A percentile compares a stretch with the other conserved stretches of the same genome.
Conservation (phyloP, 176 grass and related monocot species). For the Lolium rigidum region DNA sequence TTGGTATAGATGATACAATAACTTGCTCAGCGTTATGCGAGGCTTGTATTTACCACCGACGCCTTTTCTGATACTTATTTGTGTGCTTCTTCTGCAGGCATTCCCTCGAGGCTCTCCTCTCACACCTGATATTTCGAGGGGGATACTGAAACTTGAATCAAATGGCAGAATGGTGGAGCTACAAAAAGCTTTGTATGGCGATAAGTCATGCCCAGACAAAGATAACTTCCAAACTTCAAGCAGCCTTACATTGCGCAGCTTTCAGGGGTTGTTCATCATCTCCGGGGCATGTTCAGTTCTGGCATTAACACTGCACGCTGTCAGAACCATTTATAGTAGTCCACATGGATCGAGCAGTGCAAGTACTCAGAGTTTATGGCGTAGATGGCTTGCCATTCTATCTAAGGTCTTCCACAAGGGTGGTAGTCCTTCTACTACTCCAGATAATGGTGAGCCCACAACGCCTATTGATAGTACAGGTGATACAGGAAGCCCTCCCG, state of each 20-base stretch:
- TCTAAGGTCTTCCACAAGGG: too few species aligned
- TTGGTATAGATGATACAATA: conserved; percentile 9
- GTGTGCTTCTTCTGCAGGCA: conserved; percentile 48
- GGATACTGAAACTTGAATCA: conserved; percentile 46
- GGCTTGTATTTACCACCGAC: background rate
- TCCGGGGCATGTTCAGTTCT: conserved; percentile 50
- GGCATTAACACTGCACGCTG: conserved; percentile 53
- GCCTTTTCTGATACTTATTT: conserved; percentile 12
- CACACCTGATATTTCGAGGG: conserved; percentile 58
- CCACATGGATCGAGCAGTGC: background rate
- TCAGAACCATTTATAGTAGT: conserved; percentile 21
- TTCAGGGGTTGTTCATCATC: conserved; percentile 71
- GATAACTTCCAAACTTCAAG: conserved; percentile 54
- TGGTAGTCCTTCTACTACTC: too few species aligned
- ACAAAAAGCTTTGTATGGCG: conserved; percentile 36
- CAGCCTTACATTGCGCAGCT: conserved; percentile 62
- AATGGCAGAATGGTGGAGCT: conserved; percentile 29
- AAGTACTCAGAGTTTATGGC: conserved; percentile 14
- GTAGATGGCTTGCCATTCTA: background rate
- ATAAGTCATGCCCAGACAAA: conserved; percentile 45
- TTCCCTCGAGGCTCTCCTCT: conserved; percentile 72
- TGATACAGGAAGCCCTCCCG: too few species aligned
- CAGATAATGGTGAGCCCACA: too few species aligned
- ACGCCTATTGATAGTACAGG: too few species aligned
- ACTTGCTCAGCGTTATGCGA: background rate